Conservation (phyloP, 2,329 filamentous ascomycete genomes). For the Ascochyta viciae-villosae region DNA sequence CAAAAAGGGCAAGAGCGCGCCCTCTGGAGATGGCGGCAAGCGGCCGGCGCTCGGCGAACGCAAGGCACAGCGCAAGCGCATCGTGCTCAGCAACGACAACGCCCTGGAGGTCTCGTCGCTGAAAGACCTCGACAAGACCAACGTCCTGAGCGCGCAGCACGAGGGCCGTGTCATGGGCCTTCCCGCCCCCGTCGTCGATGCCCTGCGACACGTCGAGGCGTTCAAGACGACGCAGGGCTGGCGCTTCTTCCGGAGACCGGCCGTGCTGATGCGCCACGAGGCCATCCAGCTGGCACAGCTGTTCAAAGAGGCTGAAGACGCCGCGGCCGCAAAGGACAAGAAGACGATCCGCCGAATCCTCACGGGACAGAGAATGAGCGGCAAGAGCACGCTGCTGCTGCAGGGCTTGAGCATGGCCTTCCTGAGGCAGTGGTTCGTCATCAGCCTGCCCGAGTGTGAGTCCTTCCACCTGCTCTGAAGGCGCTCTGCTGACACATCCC, state of each 20-base stretch:
- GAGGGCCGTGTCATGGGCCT: conserved; percentile 74
- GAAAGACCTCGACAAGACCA: conserved; percentile 65
- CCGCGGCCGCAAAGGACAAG: conserved; percentile 59
- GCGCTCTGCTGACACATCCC: conserved; percentile 24
- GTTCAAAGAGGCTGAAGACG: conserved; percentile 60
- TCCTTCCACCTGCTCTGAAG: neutral
- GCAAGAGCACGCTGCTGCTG: conserved; percentile 86
- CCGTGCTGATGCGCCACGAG: conserved; percentile 78
- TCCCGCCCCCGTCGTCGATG: conserved; percentile 74
- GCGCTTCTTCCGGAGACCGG: conserved; percentile 83
- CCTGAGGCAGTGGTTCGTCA: conserved; percentile 84
- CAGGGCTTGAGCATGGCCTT: conserved; percentile 85
- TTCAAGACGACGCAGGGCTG: conserved; percentile 93
- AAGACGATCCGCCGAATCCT: conserved; percentile 70
- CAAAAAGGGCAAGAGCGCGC: conserved; percentile 53
- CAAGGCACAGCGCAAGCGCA: conserved; percentile 84
- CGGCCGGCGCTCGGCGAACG: conserved; percentile 78
- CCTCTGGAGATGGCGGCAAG: conserved; percentile 50
- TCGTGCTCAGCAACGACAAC: conserved; percentile 93
- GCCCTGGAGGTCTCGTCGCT: conserved; percentile 79
- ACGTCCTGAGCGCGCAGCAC: conserved; percentile 51
- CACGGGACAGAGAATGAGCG: conserved; percentile 74
- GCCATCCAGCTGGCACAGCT: conserved; percentile 71
- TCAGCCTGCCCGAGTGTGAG: conserved; percentile 88
- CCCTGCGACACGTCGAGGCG: conserved; percentile 81